These are phyloP conservation scores for Anastatica hierochuntica DNA, from an alignment of 345 rosid species.

Conservation along the genomic window DNA sequence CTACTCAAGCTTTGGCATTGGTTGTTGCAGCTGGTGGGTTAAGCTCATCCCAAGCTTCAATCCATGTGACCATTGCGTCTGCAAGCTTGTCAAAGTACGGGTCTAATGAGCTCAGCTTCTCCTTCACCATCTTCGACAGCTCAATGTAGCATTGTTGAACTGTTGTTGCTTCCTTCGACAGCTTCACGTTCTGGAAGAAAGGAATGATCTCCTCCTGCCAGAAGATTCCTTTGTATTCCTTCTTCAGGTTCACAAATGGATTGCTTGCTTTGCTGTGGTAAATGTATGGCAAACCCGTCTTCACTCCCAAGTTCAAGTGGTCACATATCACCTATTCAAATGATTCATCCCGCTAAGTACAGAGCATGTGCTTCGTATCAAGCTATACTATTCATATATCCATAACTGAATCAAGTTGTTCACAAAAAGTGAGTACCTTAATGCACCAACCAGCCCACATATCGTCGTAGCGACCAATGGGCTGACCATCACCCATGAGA, in stretches of 20 bases:
- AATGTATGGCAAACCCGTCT: constrained; percentile 80
- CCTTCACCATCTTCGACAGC: constrained; percentile 70
- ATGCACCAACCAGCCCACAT: constrained; percentile 99
- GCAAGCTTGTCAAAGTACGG: constrained; percentile 84
- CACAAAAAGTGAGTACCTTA: constrained; percentile 38
- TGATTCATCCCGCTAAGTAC: constrained; percentile 1
- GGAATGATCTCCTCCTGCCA: constrained; percentile 99
- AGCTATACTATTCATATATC: too few species aligned
- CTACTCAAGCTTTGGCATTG: constrained; percentile 39
- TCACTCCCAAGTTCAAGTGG: constrained; percentile 77
- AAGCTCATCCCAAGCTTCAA: constrained; percentile 94
- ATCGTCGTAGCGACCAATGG: constrained; percentile 85
- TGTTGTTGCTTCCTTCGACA: constrained; percentile 66
- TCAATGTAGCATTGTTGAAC: constrained; percentile 83
- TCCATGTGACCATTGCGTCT: constrained; percentile 92
- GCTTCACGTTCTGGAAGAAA: constrained; percentile 56
- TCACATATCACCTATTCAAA: constrained; percentile 71
- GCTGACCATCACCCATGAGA: constrained; percentile 97
- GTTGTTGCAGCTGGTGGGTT: constrained; percentile 39
- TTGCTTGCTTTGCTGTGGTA: constrained; percentile 96
- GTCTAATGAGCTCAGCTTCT: constrained; percentile 60
- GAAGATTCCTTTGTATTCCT: constrained; percentile 85
- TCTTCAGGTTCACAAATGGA: constrained; percentile 83
- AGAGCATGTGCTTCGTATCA: not conserved
- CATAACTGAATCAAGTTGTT: not conserved